Evolutionary conservation across 2,329 filamentous ascomycete species (phyloP), one percentile per base, ranked within the genome.

Genomic region (Microdochium trichocladiopsis): DNA sequence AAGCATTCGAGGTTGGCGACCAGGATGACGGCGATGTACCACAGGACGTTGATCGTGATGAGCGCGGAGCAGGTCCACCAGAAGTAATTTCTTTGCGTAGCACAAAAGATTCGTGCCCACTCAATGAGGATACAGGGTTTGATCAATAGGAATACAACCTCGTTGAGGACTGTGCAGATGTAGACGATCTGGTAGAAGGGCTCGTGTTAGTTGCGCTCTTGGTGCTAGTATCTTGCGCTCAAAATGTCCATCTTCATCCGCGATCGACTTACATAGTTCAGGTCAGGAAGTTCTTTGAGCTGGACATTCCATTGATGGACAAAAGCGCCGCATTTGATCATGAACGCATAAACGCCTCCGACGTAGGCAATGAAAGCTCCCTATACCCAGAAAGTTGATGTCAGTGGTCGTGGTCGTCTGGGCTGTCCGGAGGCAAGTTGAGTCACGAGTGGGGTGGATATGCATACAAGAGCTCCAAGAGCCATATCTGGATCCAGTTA

Each of bases 291-390:
- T 16, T 56, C 51, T 8, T 47, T 50, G 21, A 58, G 11, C 5
- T 53, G 54, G 9, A 61, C 16, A 21, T 60, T 47, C 60, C 59
- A 61, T 16, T 56, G 53, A 25, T 60, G 57, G 0, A 60, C 53
- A 49, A 57, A 61, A 12, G 58, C 49, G 18, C 58, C 59, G 25
- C 16, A 25, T 1, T 28, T 9, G 4, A 22, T 12, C 10, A 48
- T 18, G 33, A 55, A 37, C 2, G 25, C 18, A 8, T 25, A 49
- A 25, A 49, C 12, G 18, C 43, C 45, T 11, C 50, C 50, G 18
- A 43, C 36, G n/a, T 43, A 51, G 16, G 31, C 22, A 48, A 48
- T 51, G 45, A 37, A 24, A n/a, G 28, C 18, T n/a, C n/a, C n/a
- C n/a, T n/a, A n/a, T n/a, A n/a, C n/a, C n/a, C n/a, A n/a, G n/a